Evolutionary conservation across 2,329 filamentous ascomycete species (phyloP).

Genomic region (Paradendryphiella salina): DNA sequence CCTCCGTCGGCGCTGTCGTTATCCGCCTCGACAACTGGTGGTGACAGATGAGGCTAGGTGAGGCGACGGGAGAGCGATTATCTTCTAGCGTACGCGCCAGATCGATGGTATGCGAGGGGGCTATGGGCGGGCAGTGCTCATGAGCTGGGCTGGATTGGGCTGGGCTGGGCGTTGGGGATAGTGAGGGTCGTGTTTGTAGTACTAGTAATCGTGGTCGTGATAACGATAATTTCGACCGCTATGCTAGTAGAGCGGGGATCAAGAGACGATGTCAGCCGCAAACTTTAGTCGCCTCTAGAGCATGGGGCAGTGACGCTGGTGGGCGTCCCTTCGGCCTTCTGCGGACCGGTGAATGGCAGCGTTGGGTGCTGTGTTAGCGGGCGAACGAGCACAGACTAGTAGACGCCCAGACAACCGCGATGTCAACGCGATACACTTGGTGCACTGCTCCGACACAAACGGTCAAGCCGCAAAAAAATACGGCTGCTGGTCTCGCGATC

Average conservation of each 20-base stretch:
- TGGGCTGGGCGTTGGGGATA: background rate
- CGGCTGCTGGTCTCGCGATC: no score
- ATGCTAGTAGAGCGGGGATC: conserved; percentile 31
- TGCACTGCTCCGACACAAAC: no score
- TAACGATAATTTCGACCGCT: conserved; percentile 31
- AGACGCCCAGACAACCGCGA: conserved; percentile 17
- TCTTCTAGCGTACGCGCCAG: conserved; percentile 46
- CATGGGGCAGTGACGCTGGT: conserved; percentile 23
- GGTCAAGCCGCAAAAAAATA: no score
- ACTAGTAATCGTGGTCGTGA: conserved; percentile 14
- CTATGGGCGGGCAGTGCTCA: conserved; percentile 24
- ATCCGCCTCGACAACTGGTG: conserved; percentile 38
- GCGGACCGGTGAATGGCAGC: conserved; percentile 35
- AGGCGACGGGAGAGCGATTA: conserved; percentile 42
- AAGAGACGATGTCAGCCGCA: conserved; percentile 22
- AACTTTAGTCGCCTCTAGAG: conserved; percentile 28
- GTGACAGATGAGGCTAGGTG: conserved; percentile 32
- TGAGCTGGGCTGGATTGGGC: conserved; percentile 10
- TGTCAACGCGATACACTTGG: conserved; percentile 7
- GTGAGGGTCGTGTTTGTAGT: conserved; percentile 9
- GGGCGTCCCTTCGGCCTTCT: conserved; percentile 20
- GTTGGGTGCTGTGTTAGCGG: conserved; percentile 27
- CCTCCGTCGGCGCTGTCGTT: conserved; percentile 49
- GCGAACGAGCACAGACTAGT: conserved; percentile 17
- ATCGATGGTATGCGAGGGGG: conserved; percentile 34